phyloP scores from a whole-genome alignment of 345 rosid species.

The Sonneratia alba region DNA sequence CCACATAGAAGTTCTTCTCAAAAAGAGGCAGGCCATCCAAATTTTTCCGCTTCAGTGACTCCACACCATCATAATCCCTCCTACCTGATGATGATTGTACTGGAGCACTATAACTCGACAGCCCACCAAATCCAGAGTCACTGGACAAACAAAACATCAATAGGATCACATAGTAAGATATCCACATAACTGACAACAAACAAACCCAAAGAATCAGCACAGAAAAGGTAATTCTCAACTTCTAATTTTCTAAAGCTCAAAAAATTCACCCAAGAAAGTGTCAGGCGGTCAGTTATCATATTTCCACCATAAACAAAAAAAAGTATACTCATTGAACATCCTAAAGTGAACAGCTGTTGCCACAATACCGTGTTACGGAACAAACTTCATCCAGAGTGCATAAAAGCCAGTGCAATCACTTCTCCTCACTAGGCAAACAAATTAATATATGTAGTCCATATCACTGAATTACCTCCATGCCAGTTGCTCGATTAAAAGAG shows the following conservation, averaged over 20 bases:
- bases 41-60: slow-evolving; percentile 58
- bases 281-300: not conserved
- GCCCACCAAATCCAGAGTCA: slow-evolving; percentile 92
- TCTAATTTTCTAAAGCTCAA: not conserved
- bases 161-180: not conserved
- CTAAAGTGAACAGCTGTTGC: not conserved
- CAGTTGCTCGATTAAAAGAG: not conserved
- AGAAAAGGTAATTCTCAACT: not conserved
- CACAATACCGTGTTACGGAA: not conserved
- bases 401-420: not conserved
- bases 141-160: slow-evolving; percentile 28
- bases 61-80: slow-evolving; percentile 42
- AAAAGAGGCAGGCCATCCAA: slow-evolving; percentile 92
- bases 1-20: slow-evolving; percentile 88
- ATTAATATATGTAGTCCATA: not conserved
- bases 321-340: not conserved
- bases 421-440: not conserved
- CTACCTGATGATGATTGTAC: slow-evolving; percentile 40
- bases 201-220: not conserved
- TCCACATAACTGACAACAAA: not conserved
- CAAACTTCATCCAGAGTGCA: not conserved
- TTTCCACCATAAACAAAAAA: not conserved
- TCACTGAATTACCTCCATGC: not conserved
- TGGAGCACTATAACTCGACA: slow-evolving; percentile 49
- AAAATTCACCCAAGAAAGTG: not conserved